Evolutionary conservation across 225 moss, liverwort and hornwort species (phyloP).

Genomic region (Marchantia polymorpha): DNA sequence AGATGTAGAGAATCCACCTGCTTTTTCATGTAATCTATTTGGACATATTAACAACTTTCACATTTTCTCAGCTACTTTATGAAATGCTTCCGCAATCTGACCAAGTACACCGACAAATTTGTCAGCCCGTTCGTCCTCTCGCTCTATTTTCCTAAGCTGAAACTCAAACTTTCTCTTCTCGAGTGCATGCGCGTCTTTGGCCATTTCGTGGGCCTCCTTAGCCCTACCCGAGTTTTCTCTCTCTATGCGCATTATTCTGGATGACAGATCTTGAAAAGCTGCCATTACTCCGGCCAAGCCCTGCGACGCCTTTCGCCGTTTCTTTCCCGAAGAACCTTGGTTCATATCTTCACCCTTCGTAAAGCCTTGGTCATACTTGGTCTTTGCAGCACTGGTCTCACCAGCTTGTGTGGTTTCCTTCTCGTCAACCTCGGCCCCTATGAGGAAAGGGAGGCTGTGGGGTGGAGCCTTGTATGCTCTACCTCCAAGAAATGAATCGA

Average conservation of each 20-base stretch:
- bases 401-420: background rate
- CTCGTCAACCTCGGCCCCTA: background rate
- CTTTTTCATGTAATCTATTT: background rate
- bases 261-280: constrained; percentile 14
- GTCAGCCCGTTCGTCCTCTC: constrained; percentile 7
- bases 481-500: constrained; percentile 20
- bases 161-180: constrained; percentile 14
- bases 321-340: background rate
- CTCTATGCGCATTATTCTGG: constrained; percentile 8
- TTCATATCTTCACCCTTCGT: background rate
- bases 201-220: constrained; percentile 7
- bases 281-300: constrained; percentile 16
- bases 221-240: background rate
- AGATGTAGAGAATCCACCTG: background rate
- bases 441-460: constrained; percentile 1
- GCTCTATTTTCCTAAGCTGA: constrained; percentile 8
- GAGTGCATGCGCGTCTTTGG: constrained; percentile 15
- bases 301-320: constrained; percentile 13
- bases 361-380: background rate
- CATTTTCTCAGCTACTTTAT: constrained; percentile 15
- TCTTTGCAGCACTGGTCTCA: background rate
- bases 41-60: background rate
- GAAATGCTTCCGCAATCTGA: constrained; percentile 20
- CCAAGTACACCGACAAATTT: constrained; percentile 15
- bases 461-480: constrained; percentile 1